phyloP scores from a whole-genome alignment of 768 basidiomycete genomes.

The Pilatotrama ljubarskyi region DNA sequence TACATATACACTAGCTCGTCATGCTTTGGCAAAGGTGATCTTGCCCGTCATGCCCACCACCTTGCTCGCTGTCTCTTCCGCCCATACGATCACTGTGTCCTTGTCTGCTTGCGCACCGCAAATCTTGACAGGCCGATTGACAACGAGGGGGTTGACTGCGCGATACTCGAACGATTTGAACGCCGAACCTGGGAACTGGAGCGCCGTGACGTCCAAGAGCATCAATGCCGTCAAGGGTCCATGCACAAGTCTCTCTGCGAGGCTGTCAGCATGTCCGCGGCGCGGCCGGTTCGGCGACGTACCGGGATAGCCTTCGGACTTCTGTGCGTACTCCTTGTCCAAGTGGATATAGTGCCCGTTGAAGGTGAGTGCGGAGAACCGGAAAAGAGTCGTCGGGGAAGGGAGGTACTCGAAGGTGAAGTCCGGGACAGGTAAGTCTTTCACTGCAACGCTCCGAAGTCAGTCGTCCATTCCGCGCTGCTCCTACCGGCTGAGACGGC shows the following conservation, averaged over 20 bases:
- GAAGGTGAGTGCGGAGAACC: conserved; percentile 85
- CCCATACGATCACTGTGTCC: conserved; percentile 53
- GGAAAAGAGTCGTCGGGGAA: conserved; percentile 71
- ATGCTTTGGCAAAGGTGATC: conserved; percentile 29
- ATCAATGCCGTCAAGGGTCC: conserved; percentile 81
- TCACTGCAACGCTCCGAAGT: conserved; percentile 39
- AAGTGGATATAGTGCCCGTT: conserved; percentile 86
- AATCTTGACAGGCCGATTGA: conserved; percentile 49
- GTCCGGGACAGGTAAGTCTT: conserved; percentile 48
- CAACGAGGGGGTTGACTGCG: conserved; percentile 64
- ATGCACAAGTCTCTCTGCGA: conserved; percentile 79
- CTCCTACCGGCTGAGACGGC: not conserved
- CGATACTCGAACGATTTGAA: conserved; percentile 65
- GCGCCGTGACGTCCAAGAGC: conserved; percentile 61
- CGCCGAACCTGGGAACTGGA: conserved; percentile 47
- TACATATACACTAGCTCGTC: not conserved
- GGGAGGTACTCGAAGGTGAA: conserved; percentile 71
- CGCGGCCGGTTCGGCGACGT: conserved; percentile 19
- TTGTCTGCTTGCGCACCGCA: conserved; percentile 45
- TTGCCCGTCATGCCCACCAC: conserved; percentile 67
- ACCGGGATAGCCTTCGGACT: conserved; percentile 74
- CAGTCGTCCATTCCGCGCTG: not conserved
- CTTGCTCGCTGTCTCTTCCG: conserved; percentile 53
- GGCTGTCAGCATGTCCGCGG: not conserved
- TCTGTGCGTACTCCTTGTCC: conserved; percentile 69